Base-by-base conservation (phyloP, 2,329 filamentous ascomycete genomes). In the Drechslerella coelobrocha region DNA sequence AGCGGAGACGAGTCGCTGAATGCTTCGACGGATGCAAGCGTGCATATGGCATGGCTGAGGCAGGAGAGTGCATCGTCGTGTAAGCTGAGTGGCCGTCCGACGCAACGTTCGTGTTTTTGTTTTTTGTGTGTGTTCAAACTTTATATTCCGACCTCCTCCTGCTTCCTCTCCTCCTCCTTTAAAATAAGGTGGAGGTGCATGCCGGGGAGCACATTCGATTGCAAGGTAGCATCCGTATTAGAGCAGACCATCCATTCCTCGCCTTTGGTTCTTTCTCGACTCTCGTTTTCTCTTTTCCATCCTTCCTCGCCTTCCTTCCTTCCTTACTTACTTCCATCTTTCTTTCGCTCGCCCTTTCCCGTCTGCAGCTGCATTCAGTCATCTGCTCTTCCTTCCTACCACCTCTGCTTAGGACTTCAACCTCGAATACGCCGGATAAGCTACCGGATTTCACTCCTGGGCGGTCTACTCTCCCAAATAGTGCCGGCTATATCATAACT, bases 161-260 rank as follows among this genome's bases (percentile, higher is more conserved):
- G 41, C 41, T 45, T 45, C 41, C 41, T 17, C 41, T 45, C 41
- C 41, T 19, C 3, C 19, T 19, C 41, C 9, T 45, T 21, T 45
- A 6, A 45, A 9, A 45, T 14, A 39, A 39, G 29, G 29, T 34
- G 6, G n/a, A 41, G 9, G 4, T 41, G 37, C 37, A 14, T 45
- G 41, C 8, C 14, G 19, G n/a, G 21, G 14, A 6, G 19, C 14
- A 45, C n/a, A 6, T 45, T 8, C 41, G n/a, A 45, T 45, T 45
- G 41, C 41, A 45, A 8, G 14, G 41, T 45, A 45, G 41, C 41
- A 45, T 45, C 29, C 12, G 29, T 5, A 53, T 14, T 34, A 31
- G 2, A 9, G 5, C 14, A 4, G 12, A n/a, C 19, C 7, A 4
- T 29, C 10, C 4, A 21, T 52, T 52, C 9, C 45, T 21, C 9